Evolutionary conservation across 441 rosid species (phyloP).

Genomic region (Adansonia madagascariensis): DNA sequence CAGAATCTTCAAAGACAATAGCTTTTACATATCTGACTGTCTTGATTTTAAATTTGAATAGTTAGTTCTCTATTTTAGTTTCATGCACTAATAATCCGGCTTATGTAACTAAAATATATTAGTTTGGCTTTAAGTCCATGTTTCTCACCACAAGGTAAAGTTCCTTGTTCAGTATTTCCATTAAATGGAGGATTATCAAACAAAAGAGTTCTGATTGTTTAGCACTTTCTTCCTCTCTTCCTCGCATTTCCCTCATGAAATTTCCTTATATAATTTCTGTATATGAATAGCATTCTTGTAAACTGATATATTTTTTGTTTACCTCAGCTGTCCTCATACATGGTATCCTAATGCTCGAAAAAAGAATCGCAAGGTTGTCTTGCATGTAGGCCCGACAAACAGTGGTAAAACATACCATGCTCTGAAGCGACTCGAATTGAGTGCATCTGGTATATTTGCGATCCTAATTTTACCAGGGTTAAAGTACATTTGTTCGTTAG

Average conservation of each 20-base stretch:
- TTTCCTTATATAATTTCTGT: not conserved
- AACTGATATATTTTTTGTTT: constrained; percentile 15
- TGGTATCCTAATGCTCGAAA: constrained; percentile 88
- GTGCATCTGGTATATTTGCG: constrained; percentile 68
- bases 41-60: constrained; percentile 11
- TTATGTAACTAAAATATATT: not conserved
- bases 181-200: not conserved
- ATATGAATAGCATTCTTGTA: not conserved
- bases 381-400: constrained; percentile 94
- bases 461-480: constrained; percentile 26
- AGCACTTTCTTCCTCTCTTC: not conserved
- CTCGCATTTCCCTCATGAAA: not conserved
- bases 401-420: constrained; percentile 93
- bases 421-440: constrained; percentile 66
- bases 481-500: not conserved
- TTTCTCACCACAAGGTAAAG: not conserved
- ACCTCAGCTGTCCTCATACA: constrained; percentile 73
- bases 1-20: constrained; percentile 10
- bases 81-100: not conserved
- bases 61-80: constrained; percentile 4
- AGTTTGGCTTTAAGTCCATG: not conserved
- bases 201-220: constrained; percentile 1
- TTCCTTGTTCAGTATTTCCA: not conserved
- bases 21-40: not conserved
- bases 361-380: constrained; percentile 74